Evolutionary conservation across 805 yeast species (phyloP), one percentile per base, ranked within the genome.

Genomic region (Myxozyma mucilagina): DNA sequence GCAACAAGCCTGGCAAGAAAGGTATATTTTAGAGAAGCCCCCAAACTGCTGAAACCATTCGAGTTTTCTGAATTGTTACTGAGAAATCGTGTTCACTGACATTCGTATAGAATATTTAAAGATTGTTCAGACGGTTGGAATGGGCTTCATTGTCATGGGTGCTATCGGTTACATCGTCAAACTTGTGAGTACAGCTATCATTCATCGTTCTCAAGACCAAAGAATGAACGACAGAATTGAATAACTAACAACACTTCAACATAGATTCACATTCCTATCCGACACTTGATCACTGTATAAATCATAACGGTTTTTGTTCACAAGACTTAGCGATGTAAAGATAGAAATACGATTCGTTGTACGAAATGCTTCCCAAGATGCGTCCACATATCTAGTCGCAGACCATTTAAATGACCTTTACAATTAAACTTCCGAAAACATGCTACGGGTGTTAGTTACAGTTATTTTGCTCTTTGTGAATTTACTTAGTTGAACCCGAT

Each of bases 91-190:
- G 29, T 24, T 24, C 7, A 20, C 11, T 20, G 16, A 18, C 31
- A 2, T 2, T 6, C 13, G 7, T 39, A 11, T 63, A 83, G 99
- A 93, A 78, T 93, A 89, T 81, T 70, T 86, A 61, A 87, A 87
- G 76, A 88, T 93, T 73, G 83, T 94, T 67, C 88, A 94, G 78
- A 97, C 97, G 56, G 98, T 93, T 56, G 98, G 98, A 71, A 82
- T 92, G 66, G 99, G 99, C 69, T 93, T 93, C 78, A 80, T 93
- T 70, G 93, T 93, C 84, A 94, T 93, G 92, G 99, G 99, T 73
- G 87, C 90, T 71, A 96, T 94, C 72, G 99, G 99, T 60, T 93
- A 91, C 79, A 89, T 87, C 72, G 94, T 94, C 78, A 93, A 93
- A 79, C 84, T 93, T 72, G 81, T 77, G 69, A 31, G 67, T 64